phyloP scores from a whole-genome alignment of 495 filamentous ascomycete species.

The Sporormia fimetaria region DNA sequence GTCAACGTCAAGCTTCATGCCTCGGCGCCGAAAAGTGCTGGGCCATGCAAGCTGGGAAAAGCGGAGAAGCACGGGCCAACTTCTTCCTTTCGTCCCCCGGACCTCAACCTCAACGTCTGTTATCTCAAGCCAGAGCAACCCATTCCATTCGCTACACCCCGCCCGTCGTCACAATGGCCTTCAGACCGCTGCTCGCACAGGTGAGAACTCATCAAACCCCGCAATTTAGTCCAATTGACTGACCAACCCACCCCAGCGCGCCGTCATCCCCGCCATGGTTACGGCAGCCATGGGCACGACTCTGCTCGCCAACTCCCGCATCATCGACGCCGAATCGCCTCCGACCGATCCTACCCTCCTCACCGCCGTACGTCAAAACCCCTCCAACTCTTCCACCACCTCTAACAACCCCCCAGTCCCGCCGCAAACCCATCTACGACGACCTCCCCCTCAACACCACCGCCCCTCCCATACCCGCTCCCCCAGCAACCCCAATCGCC shows the following conservation, averaged over 20 bases:
- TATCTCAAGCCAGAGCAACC: conserved; percentile 2
- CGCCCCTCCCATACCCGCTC: conserved; percentile 19
- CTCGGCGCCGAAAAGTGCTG: neutral
- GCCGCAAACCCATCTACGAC: conserved; percentile 84
- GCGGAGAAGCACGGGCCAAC: neutral
- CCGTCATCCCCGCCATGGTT: conserved; percentile 44
- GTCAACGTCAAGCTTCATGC: too few species aligned
- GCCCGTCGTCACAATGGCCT: conserved; percentile 34
- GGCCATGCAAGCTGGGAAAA: neutral
- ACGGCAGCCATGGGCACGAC: conserved; percentile 43
- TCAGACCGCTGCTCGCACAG: conserved; percentile 37
- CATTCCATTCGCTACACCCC: conserved; percentile 31
- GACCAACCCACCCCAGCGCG: conserved; percentile 35
- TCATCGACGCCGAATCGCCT: conserved; percentile 47
- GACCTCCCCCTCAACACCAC: conserved; percentile 36
- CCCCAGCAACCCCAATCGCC: conserved; percentile 30
- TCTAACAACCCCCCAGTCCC: conserved; percentile 27
- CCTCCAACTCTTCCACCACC: neutral
- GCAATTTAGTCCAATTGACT: conserved; percentile 14
- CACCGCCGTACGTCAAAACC: conserved; percentile 1
- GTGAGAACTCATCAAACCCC: conserved; percentile 27
- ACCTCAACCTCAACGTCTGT: conserved; percentile 1
- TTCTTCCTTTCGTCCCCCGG: conserved; percentile 3
- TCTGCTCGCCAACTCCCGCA: conserved; percentile 43
- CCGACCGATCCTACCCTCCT: conserved; percentile 11